Conservation (phyloP, 257 asterid species). For the Solanum gracilifrons region DNA sequence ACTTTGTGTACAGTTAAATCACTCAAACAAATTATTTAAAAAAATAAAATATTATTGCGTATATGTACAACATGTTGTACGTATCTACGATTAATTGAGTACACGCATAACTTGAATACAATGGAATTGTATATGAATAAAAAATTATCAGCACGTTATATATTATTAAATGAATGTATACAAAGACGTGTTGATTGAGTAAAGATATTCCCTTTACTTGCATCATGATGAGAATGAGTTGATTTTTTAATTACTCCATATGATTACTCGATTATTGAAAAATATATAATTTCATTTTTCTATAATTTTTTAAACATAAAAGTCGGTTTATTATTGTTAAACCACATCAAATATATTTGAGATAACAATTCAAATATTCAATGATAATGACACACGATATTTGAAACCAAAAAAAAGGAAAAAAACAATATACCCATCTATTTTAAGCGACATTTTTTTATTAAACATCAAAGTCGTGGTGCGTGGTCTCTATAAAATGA, state of each 20-base stretch:
- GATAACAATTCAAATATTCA: neutral
- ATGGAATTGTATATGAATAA: no score
- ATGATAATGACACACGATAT: neutral
- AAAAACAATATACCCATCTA: neutral
- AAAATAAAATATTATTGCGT: no score
- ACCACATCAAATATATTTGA: neutral
- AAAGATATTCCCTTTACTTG: neutral
- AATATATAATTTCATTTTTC: neutral
- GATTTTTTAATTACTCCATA: neutral
- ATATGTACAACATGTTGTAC: neutral
- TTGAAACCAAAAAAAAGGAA: neutral
- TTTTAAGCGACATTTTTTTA: neutral
- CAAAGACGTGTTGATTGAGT: neutral
- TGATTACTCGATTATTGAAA: neutral
- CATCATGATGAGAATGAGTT: neutral
- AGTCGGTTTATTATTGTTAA: neutral
- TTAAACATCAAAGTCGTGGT: neutral
- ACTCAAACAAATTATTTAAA: no score
- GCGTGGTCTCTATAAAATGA: neutral
- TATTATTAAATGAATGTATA: neutral
- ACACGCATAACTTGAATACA: neutral
- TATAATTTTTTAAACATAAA: neutral
- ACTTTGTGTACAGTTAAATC: neutral
- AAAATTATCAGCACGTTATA: no score
- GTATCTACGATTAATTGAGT: neutral